phyloP scores from a whole-genome alignment of 2,329 filamentous ascomycete genomes.

The Trichoderma polysporum region DNA sequence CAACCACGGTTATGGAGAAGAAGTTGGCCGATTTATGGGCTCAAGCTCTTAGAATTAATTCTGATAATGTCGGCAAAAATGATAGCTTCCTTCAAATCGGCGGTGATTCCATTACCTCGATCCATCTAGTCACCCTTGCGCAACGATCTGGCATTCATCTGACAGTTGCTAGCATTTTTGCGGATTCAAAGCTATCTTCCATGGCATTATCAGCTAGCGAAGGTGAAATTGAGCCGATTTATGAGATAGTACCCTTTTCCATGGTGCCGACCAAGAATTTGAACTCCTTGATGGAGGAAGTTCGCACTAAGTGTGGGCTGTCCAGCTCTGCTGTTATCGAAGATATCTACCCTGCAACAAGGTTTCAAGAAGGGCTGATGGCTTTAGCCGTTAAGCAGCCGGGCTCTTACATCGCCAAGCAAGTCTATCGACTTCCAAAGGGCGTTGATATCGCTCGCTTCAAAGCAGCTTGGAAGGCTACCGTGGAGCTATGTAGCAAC shows the following conservation, averaged over 20 bases:
- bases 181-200: neutral
- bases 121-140: conserved; percentile 6
- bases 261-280: neutral
- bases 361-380: conserved; percentile 41
- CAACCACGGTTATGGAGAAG: neutral
- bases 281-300: neutral
- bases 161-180: neutral
- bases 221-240: neutral
- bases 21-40: conserved; percentile 11
- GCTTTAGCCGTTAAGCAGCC: conserved; percentile 27
- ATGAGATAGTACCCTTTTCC: neutral
- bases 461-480: conserved; percentile 23
- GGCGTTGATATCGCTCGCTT: conserved; percentile 21
- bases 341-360: conserved; percentile 40
- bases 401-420: conserved; percentile 26
- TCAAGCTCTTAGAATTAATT: neutral
- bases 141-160: neutral
- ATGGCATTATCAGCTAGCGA: neutral
- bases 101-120: conserved; percentile 41
- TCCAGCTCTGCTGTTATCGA: neutral
- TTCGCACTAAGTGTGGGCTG: neutral
- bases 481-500: conserved; percentile 22
- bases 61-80: neutral
- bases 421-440: conserved; percentile 17
- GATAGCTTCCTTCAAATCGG: conserved; percentile 43